These are phyloP conservation scores for Boletales sp. DNA, from an alignment of 768 basidiomycete genomes.

Conservation along the genomic window DNA sequence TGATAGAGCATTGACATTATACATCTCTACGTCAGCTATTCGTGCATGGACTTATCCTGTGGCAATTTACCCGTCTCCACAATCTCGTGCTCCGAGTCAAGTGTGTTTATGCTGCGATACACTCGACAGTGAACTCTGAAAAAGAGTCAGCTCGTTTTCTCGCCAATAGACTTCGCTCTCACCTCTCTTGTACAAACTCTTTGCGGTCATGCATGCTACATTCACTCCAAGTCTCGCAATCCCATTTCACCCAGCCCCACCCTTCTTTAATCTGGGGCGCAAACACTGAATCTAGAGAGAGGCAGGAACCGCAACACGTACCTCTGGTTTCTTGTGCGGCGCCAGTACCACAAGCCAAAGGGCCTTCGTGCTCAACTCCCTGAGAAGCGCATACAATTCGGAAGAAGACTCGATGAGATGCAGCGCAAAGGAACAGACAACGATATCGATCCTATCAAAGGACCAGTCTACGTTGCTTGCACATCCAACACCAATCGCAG, in stretches of 20 bases:
- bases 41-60: neutral
- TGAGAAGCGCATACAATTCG: slow-evolving; percentile 60
- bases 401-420: slow-evolving; percentile 63
- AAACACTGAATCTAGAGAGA: neutral
- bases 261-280: slow-evolving; percentile 53
- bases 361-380: slow-evolving; percentile 58
- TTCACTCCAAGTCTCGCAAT: slow-evolving; percentile 45
- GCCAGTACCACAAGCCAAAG: slow-evolving; percentile 67
- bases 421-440: slow-evolving; percentile 71
- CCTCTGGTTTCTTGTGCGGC: slow-evolving; percentile 77
- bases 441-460: slow-evolving; percentile 47
- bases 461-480: neutral
- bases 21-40: neutral
- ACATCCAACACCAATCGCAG: slow-evolving; percentile 1
- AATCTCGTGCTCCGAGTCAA: neutral
- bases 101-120: slow-evolving; percentile 24
- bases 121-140: slow-evolving; percentile 28
- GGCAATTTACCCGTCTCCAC: slow-evolving; percentile 3
- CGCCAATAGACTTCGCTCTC: neutral
- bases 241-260: slow-evolving; percentile 68
- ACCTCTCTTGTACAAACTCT: slow-evolving; percentile 50
- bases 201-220: slow-evolving; percentile 37
- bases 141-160: neutral
- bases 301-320: slow-evolving; percentile 21
- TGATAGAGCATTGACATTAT: slow-evolving; percentile 11